Conservation (phyloP, 805 yeast genomes). For the Kluyveromyces lactis region DNA sequence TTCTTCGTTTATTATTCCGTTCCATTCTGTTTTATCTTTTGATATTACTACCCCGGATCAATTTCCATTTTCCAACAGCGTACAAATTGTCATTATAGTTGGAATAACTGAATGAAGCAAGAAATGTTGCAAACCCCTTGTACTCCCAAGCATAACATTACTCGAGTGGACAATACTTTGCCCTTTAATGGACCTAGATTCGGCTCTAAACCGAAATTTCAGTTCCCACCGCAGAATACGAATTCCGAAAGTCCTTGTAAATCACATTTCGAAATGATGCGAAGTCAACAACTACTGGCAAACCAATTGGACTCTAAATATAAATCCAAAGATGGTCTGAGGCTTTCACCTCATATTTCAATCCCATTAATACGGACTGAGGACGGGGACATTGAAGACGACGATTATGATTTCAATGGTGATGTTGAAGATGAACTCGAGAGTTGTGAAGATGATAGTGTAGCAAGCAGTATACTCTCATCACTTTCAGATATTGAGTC, state of each 20-base stretch:
- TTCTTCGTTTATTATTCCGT: no score
- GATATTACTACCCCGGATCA: no score
- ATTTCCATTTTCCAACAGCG: no score
- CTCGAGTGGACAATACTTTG: not conserved
- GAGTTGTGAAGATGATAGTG: not conserved
- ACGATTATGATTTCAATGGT: not conserved
- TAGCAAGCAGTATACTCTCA: not conserved
- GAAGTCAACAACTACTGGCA: not conserved
- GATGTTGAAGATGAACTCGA: not conserved
- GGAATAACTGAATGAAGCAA: not conserved
- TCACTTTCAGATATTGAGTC: slow-evolving; percentile 1
- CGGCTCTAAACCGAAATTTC: not conserved
- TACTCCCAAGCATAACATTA: slow-evolving; percentile 1
- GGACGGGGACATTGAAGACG: no score
- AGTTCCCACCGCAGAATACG: not conserved
- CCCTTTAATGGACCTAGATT: not conserved
- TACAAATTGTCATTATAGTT: no score
- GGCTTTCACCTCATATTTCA: not conserved
- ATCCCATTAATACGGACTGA: not conserved
- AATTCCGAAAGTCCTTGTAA: slow-evolving; percentile 1
- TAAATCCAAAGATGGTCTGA: not conserved
- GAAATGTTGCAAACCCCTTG: not conserved
- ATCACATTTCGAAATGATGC: not conserved
- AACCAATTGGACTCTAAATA: not conserved
- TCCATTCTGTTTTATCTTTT: no score